A percentile compares a stretch with the other conserved stretches of the same genome.
Evolutionary conservation across 129 eudicot species (phyloP).

Genomic region (Mikania micrantha): DNA sequence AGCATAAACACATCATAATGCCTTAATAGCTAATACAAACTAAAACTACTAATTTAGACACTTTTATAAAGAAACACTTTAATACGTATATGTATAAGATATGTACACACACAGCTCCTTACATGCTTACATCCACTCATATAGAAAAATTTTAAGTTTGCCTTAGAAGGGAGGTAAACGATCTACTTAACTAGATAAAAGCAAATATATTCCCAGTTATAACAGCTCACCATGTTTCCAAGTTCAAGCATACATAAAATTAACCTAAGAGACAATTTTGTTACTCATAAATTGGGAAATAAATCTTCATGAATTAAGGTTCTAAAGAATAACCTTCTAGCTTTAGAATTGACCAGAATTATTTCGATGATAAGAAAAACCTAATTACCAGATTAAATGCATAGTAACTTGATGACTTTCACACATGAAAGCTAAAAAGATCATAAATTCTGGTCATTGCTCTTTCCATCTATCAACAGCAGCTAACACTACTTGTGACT

Average conservation of each 20-base stretch:
- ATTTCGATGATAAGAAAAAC: not conserved
- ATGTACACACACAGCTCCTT: too few relatives aligned
- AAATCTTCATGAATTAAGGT: too few relatives aligned
- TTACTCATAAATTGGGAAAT: not conserved
- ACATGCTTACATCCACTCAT: not conserved
- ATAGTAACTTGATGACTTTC: not conserved
- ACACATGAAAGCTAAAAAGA: not conserved
- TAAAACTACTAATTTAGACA: not conserved
- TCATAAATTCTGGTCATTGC: not conserved
- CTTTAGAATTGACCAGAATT: not conserved
- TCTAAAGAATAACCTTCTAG: not conserved
- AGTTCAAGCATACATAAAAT: not conserved
- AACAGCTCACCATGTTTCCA: not conserved
- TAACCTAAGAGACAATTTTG: not conserved
- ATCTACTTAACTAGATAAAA: not conserved
- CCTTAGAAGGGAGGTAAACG: not conserved
- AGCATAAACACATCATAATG: not conserved
- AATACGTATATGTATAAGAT: not conserved
- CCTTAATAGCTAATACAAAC: not conserved
- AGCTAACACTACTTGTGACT: too few relatives aligned
- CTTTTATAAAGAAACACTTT: not conserved
- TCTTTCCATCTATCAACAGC: not conserved
- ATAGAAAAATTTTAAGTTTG: not conserved
- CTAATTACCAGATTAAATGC: not conserved
- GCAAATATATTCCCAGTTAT: not conserved